These are phyloP conservation scores for Rhizoctonia solani DNA, from an alignment of 1,284 basidiomycete genomes.

Conservation along the genomic window DNA sequence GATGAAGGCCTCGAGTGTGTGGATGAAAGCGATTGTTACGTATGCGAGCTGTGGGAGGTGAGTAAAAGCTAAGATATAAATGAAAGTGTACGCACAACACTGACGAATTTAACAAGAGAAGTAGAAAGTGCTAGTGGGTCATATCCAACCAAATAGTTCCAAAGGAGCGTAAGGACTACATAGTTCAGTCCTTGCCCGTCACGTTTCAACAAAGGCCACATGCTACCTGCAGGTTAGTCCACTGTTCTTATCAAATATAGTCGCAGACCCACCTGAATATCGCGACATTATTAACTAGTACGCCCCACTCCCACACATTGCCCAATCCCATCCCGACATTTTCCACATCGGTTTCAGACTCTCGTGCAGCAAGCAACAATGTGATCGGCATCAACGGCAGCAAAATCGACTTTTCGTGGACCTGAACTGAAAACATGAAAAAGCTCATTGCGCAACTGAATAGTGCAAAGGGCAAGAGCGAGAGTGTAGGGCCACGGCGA, in stretches of 20 bases:
- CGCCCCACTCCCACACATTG: slow-evolving; percentile 70
- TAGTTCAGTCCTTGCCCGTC: slow-evolving; percentile 83
- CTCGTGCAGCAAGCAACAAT: slow-evolving; percentile 68
- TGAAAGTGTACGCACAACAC: slow-evolving; percentile 55
- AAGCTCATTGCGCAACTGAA: slow-evolving; percentile 81
- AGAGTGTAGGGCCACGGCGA: slow-evolving; percentile 53
- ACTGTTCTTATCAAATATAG: neutral
- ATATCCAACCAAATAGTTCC: slow-evolving; percentile 84
- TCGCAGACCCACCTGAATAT: slow-evolving; percentile 71
- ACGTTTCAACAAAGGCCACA: slow-evolving; percentile 85
- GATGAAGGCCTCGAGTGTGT: slow-evolving; percentile 65
- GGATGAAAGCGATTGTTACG: slow-evolving; percentile 58
- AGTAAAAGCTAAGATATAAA: neutral
- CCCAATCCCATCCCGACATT: slow-evolving; percentile 45
- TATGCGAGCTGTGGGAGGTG: slow-evolving; percentile 59
- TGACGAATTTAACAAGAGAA: slow-evolving; percentile 60
- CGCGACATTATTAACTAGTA: slow-evolving; percentile 82
- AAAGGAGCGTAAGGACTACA: slow-evolving; percentile 64
- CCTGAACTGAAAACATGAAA: slow-evolving; percentile 95
- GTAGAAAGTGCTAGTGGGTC: slow-evolving; percentile 57
- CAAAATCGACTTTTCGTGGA: slow-evolving; percentile 93
- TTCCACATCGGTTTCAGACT: slow-evolving; percentile 46
- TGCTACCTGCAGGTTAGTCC: slow-evolving; percentile 52
- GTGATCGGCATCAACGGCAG: slow-evolving; percentile 84
- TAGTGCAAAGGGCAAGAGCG: slow-evolving; percentile 69